phyloP scores from a whole-genome alignment of 306 rosid genomes.

The Fagus crenata region DNA sequence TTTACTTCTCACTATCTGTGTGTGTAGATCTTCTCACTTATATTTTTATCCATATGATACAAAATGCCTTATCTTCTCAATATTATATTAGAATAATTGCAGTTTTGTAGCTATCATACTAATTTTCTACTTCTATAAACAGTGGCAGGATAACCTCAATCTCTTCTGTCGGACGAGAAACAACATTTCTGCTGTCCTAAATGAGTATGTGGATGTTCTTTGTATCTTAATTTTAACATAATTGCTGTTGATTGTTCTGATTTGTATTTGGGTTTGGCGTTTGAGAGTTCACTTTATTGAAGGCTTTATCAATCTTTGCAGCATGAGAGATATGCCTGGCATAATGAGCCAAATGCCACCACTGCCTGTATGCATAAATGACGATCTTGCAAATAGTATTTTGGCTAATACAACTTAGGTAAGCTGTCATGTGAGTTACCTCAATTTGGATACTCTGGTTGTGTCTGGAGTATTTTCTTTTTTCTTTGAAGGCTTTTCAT shows the following conservation, averaged over 20 bases:
- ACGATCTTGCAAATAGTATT: slow-evolving; percentile 71
- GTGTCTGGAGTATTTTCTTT: slow-evolving; percentile 3
- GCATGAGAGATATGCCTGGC: slow-evolving; percentile 92
- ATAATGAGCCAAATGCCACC: slow-evolving; percentile 90
- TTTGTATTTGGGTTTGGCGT: slow-evolving; percentile 24
- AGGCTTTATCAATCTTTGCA: slow-evolving; percentile 41
- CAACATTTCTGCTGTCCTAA: slow-evolving; percentile 68
- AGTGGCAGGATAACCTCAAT: slow-evolving; percentile 92
- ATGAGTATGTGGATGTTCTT: slow-evolving; percentile 62
- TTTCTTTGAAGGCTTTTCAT: slow-evolving; percentile 13
- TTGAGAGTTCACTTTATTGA: slow-evolving; percentile 5
- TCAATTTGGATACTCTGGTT: neutral
- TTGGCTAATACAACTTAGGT: slow-evolving; percentile 74
- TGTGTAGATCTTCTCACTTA: neutral
- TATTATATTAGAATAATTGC: neutral
- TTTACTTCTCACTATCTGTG: neutral
- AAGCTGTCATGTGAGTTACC: slow-evolving; percentile 41
- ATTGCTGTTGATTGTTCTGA: slow-evolving; percentile 11
- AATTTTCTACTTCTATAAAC: slow-evolving; percentile 40
- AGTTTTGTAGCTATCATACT: slow-evolving; percentile 27
- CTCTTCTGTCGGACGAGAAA: slow-evolving; percentile 75
- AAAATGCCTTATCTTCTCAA: neutral
- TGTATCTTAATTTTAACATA: slow-evolving; percentile 10
- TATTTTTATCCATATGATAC: neutral
- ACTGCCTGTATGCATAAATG: slow-evolving; percentile 62